A percentile compares a stretch with the other conserved stretches of the same genome.
Conservation (phyloP, 1,284 basidiomycete genomes). For the Melampsora larici-populina region DNA sequence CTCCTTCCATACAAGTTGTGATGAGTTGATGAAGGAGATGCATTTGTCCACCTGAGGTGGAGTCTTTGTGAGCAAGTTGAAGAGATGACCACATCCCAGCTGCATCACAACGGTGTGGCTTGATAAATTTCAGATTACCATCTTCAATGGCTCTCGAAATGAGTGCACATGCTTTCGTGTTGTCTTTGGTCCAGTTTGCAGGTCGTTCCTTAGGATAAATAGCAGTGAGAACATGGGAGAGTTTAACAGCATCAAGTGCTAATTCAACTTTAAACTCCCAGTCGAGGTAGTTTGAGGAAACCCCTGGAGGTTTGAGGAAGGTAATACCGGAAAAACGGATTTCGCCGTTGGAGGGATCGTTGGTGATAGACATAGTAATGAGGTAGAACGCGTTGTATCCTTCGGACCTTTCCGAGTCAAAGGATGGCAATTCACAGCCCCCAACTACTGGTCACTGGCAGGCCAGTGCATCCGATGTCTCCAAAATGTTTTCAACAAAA, state of each 20-base stretch:
- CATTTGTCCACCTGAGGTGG: not conserved
- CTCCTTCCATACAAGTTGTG: not conserved
- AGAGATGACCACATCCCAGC: not conserved
- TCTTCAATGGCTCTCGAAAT: not conserved
- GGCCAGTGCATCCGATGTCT: no score
- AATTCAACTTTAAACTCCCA: no score
- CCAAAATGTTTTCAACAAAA: no score
- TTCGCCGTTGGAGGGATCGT: no score
- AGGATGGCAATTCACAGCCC: no score
- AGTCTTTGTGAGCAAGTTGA: not conserved
- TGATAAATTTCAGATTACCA: not conserved
- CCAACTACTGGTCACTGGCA: no score
- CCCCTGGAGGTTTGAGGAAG: not conserved
- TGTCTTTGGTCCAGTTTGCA: slow-evolving; percentile 3
- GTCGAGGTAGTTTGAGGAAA: not conserved
- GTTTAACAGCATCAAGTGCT: no score
- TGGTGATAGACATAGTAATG: no score
- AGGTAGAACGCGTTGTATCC: no score
- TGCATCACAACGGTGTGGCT: not conserved
- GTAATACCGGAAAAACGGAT: not conserved
- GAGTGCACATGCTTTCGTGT: slow-evolving; percentile 5
- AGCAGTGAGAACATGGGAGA: slow-evolving; percentile 10
- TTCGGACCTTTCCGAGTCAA: no score
- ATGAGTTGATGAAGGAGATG: slow-evolving; percentile 3
- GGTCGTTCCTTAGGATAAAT: not conserved